phyloP scores from a whole-genome alignment of 129 eudicot species.

The Scalesia atractyloides region DNA sequence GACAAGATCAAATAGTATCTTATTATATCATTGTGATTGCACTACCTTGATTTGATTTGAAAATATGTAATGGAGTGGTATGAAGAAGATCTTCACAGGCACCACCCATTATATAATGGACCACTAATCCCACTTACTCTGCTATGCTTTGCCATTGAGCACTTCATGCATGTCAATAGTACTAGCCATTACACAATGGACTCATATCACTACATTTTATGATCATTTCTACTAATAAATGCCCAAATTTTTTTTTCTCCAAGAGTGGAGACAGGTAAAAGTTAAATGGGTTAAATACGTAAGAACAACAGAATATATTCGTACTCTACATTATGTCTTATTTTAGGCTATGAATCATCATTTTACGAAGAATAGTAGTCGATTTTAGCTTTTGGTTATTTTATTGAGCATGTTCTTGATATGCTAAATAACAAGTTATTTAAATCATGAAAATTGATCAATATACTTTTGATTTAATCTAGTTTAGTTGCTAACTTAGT shows the following conservation, averaged over 20 bases:
- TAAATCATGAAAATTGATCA: no score
- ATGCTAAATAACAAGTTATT: neutral
- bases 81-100: conserved; percentile 25
- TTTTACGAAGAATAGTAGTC: neutral
- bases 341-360: neutral
- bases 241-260: neutral
- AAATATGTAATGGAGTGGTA: conserved; percentile 7
- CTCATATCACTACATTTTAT: neutral
- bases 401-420: neutral
- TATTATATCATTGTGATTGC: neutral
- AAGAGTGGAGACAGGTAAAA: neutral
- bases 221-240: neutral
- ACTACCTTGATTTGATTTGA: neutral
- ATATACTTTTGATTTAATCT: neutral
- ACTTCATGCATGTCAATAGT: conserved; percentile 30
- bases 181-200: conserved; percentile 3
- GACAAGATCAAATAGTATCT: neutral
- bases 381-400: neutral
- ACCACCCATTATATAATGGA: conserved; percentile 25
- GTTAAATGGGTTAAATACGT: neutral
- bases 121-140: conserved; percentile 22
- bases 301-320: neutral
- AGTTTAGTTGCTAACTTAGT: neutral
- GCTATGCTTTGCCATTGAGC: neutral
- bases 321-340: neutral